Conservation (phyloP, 2,329 filamentous ascomycete genomes). For the Pyricularia sp. region DNA sequence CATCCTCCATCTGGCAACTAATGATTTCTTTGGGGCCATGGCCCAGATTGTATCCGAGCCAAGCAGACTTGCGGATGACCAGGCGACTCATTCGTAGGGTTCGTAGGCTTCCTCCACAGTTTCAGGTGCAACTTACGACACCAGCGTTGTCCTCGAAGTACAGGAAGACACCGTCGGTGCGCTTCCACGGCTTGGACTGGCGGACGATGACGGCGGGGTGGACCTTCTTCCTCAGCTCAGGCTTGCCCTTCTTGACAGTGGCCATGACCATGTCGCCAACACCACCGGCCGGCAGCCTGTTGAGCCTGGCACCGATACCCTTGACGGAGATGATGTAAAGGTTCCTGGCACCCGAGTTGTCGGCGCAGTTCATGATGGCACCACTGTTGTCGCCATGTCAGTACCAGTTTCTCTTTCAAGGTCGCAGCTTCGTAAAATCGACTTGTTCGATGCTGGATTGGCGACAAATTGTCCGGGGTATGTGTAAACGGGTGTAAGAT, state of each 20-base stretch:
- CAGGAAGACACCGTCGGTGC: conserved; percentile 95
- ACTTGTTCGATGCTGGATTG: not conserved
- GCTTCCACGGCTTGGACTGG: conserved; percentile 99
- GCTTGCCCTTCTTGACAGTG: conserved; percentile 99
- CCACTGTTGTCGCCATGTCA: conserved; percentile 47
- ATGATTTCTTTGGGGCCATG: not conserved
- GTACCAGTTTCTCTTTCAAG: conserved; percentile 12
- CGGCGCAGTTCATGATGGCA: conserved; percentile 99
- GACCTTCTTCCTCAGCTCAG: conserved; percentile 99
- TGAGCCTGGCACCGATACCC: conserved; percentile 94
- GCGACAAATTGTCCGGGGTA: not conserved
- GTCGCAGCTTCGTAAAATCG: not conserved
- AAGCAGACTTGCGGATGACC: not conserved
- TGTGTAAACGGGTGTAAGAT: not conserved
- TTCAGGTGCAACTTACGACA: conserved; percentile 59
- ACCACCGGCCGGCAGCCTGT: conserved; percentile 93
- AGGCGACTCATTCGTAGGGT: not conserved
- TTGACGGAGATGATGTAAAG: conserved; percentile 99
- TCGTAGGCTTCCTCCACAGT: not conserved
- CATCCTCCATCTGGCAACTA: not conserved
- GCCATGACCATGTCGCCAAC: conserved; percentile 99
- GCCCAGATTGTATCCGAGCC: not conserved
- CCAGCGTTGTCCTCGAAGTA: conserved; percentile 99
- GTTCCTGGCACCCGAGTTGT: conserved; percentile 98
- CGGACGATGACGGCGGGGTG: conserved; percentile 98